phyloP scores from a whole-genome alignment of 1,284 basidiomycete genomes.

The Ganoderma sp. region DNA sequence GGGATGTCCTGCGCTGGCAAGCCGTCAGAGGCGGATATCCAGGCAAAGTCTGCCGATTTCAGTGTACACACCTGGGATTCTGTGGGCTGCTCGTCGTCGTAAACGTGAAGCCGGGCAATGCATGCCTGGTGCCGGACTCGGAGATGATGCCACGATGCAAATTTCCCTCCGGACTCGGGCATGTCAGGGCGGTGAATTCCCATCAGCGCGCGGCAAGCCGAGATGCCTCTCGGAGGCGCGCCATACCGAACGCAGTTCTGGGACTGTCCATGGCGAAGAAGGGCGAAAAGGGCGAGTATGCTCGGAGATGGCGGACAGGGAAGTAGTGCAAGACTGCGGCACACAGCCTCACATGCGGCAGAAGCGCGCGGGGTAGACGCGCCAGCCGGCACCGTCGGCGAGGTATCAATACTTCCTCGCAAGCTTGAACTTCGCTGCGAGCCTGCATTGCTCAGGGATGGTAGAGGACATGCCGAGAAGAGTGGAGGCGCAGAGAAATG shows the following conservation, averaged over 20 bases:
- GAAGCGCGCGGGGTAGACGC: not conserved
- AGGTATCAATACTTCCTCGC: no score
- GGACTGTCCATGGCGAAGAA: not conserved
- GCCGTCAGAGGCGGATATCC: not conserved
- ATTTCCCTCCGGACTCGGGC: not conserved
- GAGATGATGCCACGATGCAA: slow-evolving; percentile 9
- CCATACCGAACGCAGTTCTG: not conserved
- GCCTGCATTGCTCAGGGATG: no score
- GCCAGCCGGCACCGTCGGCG: no score
- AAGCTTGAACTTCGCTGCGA: no score
- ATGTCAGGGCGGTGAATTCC: not conserved
- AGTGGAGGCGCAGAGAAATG: no score
- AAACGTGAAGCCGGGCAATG: not conserved
- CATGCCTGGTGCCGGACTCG: not conserved
- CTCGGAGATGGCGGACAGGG: not conserved
- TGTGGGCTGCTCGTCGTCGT: not conserved
- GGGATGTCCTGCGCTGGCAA: not conserved
- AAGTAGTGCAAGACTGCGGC: not conserved
- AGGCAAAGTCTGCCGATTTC: no score
- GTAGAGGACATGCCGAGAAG: no score
- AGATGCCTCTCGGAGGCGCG: not conserved
- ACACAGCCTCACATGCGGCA: not conserved
- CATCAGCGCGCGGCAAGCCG: not conserved
- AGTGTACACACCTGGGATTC: not conserved
- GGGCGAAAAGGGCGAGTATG: not conserved